Evolutionary conservation across 345 rosid species (phyloP).

Genomic region (Boechera divaricarpa): DNA sequence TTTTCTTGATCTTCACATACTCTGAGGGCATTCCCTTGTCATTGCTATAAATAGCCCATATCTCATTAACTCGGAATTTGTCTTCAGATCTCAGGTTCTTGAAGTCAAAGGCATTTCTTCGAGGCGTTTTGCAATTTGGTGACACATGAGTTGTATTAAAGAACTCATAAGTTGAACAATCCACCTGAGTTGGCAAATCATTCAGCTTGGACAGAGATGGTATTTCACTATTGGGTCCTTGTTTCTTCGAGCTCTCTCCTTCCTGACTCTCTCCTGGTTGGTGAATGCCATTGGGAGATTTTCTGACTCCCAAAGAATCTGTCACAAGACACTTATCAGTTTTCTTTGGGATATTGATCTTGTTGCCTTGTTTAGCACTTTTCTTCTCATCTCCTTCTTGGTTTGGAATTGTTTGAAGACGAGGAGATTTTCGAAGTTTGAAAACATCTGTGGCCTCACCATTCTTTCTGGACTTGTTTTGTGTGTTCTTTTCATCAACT

Average conservation of each 20-base stretch:
- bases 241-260: slow-evolving; percentile 43
- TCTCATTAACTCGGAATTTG: slow-evolving; percentile 48
- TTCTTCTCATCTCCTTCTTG: slow-evolving; percentile 32
- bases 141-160: slow-evolving; percentile 28
- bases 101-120: slow-evolving; percentile 42
- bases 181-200: slow-evolving; percentile 29
- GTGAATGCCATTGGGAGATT: slow-evolving; percentile 52
- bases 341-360: slow-evolving; percentile 33
- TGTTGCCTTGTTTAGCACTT: slow-evolving; percentile 30
- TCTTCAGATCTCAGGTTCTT: slow-evolving; percentile 51
- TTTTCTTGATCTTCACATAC: slow-evolving; percentile 53
- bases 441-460: slow-evolving; percentile 17
- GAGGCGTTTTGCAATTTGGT: slow-evolving; percentile 37
- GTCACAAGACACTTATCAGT: slow-evolving; percentile 27
- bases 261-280: slow-evolving; percentile 34
- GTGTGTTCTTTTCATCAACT: slow-evolving; percentile 34
- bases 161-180: slow-evolving; percentile 29
- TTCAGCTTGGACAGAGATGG: slow-evolving; percentile 32
- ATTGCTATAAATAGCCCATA: slow-evolving; percentile 57
- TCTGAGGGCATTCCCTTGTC: slow-evolving; percentile 52
- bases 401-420: slow-evolving; percentile 24
- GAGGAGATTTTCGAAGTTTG: slow-evolving; percentile 44
- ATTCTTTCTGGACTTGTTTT: slow-evolving; percentile 19
- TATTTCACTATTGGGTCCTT: slow-evolving; percentile 35
- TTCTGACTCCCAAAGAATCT: slow-evolving; percentile 45